Percentiles rank a stretch among this genome's conserved stretches.
phyloP scores from a whole-genome alignment of 768 basidiomycete species.

The Boletus fagicola region DNA sequence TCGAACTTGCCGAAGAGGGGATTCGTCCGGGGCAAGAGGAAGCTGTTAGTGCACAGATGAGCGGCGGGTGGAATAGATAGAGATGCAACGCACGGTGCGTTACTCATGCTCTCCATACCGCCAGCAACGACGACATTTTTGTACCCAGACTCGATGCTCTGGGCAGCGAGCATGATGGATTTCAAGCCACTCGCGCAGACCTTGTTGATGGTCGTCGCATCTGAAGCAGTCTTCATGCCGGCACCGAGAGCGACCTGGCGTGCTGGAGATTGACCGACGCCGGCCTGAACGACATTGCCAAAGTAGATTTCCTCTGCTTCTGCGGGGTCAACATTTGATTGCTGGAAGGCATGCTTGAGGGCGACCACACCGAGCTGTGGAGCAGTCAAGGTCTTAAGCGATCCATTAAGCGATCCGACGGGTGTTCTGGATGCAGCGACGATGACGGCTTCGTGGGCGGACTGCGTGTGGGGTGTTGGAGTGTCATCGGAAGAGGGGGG shows the following conservation, averaged over 20 bases:
- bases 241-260: conserved; percentile 92
- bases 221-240: conserved; percentile 81
- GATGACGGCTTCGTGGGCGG: conserved; percentile 83
- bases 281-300: conserved; percentile 97
- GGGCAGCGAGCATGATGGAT: conserved; percentile 89
- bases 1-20: conserved; percentile 88
- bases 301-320: conserved; percentile 94
- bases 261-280: conserved; percentile 97
- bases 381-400: conserved; percentile 84
- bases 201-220: conserved; percentile 99
- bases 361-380: conserved; percentile 87
- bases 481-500: not conserved
- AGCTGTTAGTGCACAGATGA: conserved; percentile 41
- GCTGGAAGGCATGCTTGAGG: conserved; percentile 85
- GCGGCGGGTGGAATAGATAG: conserved; percentile 1
- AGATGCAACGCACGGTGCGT: conserved; percentile 78
- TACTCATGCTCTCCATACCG: conserved; percentile 99
- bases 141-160: conserved; percentile 85
- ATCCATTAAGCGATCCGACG: conserved; percentile 88
- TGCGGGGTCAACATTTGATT: conserved; percentile 75
- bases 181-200: conserved; percentile 99
- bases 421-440: conserved; percentile 93
- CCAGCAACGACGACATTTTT: conserved; percentile 87
- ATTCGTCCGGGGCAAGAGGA: conserved; percentile 78
- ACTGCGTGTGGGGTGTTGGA: conserved; percentile 20